Percentiles rank a stretch among this genome's conserved stretches.
phyloP scores from a whole-genome alignment of 2,329 filamentous ascomycete species.

The Botrytis pseudocinerea region DNA sequence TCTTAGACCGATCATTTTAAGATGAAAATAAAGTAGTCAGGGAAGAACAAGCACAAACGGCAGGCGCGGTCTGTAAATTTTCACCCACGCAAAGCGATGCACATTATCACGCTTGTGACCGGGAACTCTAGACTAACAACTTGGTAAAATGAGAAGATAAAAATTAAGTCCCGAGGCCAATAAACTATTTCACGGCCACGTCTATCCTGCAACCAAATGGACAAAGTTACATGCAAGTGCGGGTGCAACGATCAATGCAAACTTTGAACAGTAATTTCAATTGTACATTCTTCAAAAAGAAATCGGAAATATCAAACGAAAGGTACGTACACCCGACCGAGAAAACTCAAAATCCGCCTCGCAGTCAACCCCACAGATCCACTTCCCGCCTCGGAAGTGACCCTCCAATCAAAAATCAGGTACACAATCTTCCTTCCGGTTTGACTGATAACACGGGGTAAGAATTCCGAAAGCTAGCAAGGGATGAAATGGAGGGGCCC shows the following conservation, averaged over 20 bases:
- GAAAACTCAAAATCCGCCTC: conserved; percentile 7
- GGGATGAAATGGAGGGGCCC: background rate
- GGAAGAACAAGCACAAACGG: background rate
- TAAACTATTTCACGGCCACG: background rate
- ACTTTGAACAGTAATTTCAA: background rate
- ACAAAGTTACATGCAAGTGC: background rate
- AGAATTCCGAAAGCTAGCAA: background rate
- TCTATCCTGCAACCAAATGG: background rate
- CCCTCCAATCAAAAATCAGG: background rate
- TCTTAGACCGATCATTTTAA: background rate
- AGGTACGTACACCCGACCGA: background rate
- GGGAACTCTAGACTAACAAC: background rate
- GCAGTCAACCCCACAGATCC: conserved; percentile 18
- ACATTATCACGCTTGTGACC: background rate
- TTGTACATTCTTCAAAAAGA: background rate
- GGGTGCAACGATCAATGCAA: background rate
- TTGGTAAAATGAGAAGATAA: background rate
- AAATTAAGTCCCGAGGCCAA: background rate
- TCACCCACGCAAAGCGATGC: background rate
- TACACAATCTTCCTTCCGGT: background rate
- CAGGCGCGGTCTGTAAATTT: background rate
- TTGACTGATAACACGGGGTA: background rate
- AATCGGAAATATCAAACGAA: background rate
- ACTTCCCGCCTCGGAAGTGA: background rate
- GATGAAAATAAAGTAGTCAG: background rate